Percentiles rank a stretch among this genome's conserved stretches.
Evolutionary conservation across 2,329 filamentous ascomycete genomes (phyloP).

Genomic region (Anisogramma anomala): DNA sequence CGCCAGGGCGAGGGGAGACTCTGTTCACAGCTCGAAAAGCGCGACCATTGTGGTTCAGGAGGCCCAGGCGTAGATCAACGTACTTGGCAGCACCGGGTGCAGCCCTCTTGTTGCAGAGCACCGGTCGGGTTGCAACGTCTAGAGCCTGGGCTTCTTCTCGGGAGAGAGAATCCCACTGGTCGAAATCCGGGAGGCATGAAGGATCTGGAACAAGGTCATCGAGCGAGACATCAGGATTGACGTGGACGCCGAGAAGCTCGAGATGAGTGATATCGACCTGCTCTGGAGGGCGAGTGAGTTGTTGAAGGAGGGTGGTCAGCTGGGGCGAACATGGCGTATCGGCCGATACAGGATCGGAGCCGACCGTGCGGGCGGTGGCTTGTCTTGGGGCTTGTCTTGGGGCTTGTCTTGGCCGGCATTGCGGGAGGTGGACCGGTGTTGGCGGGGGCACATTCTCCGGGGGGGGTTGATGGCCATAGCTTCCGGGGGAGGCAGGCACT

Average conservation of each 20-base stretch:
- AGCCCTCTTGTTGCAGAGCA: conserved; percentile 39
- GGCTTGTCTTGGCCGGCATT: conserved; percentile 29
- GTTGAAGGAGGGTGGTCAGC: conserved; percentile 40
- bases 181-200: conserved; percentile 41
- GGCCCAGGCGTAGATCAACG: conserved; percentile 45
- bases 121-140: conserved; percentile 33
- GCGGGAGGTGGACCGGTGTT: conserved; percentile 43
- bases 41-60: conserved; percentile 43
- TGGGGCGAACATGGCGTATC: conserved; percentile 20
- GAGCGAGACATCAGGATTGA: conserved; percentile 38
- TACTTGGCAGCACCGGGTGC: conserved; percentile 49
- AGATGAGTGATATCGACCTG: conserved; percentile 36
- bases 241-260: conserved; percentile 44
- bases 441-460: conserved; percentile 44
- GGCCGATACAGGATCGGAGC: background rate
- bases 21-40: conserved; percentile 52
- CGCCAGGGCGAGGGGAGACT: conserved; percentile 42
- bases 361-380: conserved; percentile 4
- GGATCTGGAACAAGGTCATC: conserved; percentile 43
- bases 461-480: conserved; percentile 20
- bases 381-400: conserved; percentile 15
- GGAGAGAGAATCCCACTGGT: conserved; percentile 37
- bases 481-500: conserved; percentile 10
- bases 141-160: conserved; percentile 35
- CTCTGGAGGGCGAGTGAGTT: conserved; percentile 41